Conservation (phyloP, 208 protist genomes). For the Hexamita inflata region DNA sequence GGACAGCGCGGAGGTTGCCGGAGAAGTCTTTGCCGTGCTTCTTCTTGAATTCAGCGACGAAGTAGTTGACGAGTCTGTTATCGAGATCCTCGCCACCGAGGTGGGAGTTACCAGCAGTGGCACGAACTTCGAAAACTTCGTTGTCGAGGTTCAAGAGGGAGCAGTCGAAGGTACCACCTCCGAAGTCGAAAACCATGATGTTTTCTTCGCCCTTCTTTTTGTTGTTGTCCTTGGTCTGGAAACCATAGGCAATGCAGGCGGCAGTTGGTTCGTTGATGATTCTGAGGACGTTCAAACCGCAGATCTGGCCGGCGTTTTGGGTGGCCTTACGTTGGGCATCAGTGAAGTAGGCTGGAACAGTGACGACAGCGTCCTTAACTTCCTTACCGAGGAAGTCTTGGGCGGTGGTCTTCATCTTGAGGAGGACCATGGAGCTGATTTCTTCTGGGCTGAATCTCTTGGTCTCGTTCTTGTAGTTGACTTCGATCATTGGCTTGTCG, state of each 20-base stretch:
- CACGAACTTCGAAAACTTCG: conserved; percentile 94
- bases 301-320: conserved; percentile 68
- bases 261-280: conserved; percentile 99
- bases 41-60: conserved; percentile 19
- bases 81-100: conserved; percentile 84
- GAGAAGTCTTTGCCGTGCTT: conserved; percentile 10
- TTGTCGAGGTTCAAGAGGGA: conserved; percentile 92
- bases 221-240: conserved; percentile 45
- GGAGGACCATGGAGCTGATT: conserved; percentile 42
- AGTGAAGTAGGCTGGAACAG: conserved; percentile 84
- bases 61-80: conserved; percentile 15
- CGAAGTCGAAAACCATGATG: conserved; percentile 83
- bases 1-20: not conserved
- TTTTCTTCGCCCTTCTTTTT: conserved; percentile 37
- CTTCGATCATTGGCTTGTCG: conserved; percentile 49
- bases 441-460: conserved; percentile 38
- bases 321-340: conserved; percentile 71
- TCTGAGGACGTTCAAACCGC: conserved; percentile 79
- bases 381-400: conserved; percentile 41
- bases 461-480: conserved; percentile 24
- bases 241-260: conserved; percentile 86
- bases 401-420: conserved; percentile 44
- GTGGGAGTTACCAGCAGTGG: conserved; percentile 94
- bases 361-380: conserved; percentile 38
- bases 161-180: conserved; percentile 71